Base-by-base conservation (phyloP, 2,329 filamentous ascomycete species). In the Xylaria sp. region DNA sequence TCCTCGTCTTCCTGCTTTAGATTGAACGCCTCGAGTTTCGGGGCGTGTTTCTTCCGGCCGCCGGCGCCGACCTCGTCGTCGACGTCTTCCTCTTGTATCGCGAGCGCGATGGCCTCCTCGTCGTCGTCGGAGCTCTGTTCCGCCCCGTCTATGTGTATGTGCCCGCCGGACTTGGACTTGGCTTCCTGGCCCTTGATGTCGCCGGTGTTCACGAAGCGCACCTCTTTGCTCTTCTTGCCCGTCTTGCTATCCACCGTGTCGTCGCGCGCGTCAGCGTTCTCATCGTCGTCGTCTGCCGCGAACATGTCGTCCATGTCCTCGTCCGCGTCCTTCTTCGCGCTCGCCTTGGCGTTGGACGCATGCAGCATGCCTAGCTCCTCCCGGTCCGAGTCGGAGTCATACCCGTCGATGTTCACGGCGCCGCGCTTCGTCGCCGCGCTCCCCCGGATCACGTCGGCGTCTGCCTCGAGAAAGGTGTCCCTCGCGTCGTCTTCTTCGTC, bases 21-120 rank as follows among this genome's bases (percentile, higher is more conserved):
- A 73, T 99, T 98, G 83, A 99, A 99, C 2, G 94, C 94, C 75
- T 98, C 95, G 5, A 99, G 84, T 74, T 95, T 92, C 1, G 95
- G 95, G 1, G 95, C 95, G 75, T 97, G 92, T 70, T 88, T 91
- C 79, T 97, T 98, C 70, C 96, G 90, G 1, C 91, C 90, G 13
- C 95, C 95, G 1, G 92, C 89, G 1, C 95, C 95, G 5, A 99
- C 82, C 75, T 99, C 95, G 56, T 93, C 90, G 68, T 97, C 95
- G 15, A 97, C 74, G 17, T 87, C 91, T 63, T 90, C 87, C 66
- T 91, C 92, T 33, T 91, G 77, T 48, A 87, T 87, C 27, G 91
- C 93, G 65, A 91, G 85, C 51, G 92, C 88, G n/a, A 86, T 85
- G 21, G 90, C 88, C n/a, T 85, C 85, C 29, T 90, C 87, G 27